phyloP scores from a whole-genome alignment of 2,329 filamentous ascomycete genomes.

The Capronia americana region DNA sequence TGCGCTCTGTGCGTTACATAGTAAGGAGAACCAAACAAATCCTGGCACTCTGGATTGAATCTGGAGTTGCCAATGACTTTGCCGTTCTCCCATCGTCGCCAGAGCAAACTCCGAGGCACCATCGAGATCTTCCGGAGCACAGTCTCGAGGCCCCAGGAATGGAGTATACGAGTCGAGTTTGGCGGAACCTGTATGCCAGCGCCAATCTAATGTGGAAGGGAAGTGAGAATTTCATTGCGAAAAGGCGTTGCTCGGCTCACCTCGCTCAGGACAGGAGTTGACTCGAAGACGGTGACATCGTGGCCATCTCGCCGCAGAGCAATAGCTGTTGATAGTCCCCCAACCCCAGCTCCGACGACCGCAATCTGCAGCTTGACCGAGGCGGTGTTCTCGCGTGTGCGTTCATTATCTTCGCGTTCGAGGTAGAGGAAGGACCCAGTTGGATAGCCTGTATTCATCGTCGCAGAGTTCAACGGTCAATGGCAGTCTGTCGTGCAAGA shows the following conservation, averaged over 20 bases:
- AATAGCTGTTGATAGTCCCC: slow-evolving; percentile 43
- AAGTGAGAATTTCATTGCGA: neutral
- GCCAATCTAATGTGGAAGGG: slow-evolving; percentile 34
- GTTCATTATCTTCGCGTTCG: neutral
- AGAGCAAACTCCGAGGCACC: slow-evolving; percentile 11
- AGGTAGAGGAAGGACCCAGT: slow-evolving; percentile 12
- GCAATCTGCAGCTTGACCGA: slow-evolving; percentile 13
- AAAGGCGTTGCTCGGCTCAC: neutral
- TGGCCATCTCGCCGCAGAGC: slow-evolving; percentile 43
- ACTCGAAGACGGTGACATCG: slow-evolving; percentile 40
- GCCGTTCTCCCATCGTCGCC: slow-evolving; percentile 13
- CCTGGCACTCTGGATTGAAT: slow-evolving; percentile 11
- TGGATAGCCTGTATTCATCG: slow-evolving; percentile 9
- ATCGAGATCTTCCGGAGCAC: slow-evolving; percentile 6
- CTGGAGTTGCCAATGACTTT: slow-evolving; percentile 10
- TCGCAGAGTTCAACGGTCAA: neutral
- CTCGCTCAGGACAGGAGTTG: slow-evolving; percentile 14
- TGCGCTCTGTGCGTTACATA: slow-evolving; percentile 19
- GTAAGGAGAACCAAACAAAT: slow-evolving; percentile 16
- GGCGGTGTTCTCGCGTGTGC: neutral
- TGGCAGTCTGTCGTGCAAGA: neutral
- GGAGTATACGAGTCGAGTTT: slow-evolving; percentile 40
- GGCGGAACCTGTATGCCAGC: slow-evolving; percentile 42
- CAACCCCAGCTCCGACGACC: slow-evolving; percentile 44
- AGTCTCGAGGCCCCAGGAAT: slow-evolving; percentile 37